Conservation (phyloP, 768 basidiomycete genomes). For the Boletus subparvulus region DNA sequence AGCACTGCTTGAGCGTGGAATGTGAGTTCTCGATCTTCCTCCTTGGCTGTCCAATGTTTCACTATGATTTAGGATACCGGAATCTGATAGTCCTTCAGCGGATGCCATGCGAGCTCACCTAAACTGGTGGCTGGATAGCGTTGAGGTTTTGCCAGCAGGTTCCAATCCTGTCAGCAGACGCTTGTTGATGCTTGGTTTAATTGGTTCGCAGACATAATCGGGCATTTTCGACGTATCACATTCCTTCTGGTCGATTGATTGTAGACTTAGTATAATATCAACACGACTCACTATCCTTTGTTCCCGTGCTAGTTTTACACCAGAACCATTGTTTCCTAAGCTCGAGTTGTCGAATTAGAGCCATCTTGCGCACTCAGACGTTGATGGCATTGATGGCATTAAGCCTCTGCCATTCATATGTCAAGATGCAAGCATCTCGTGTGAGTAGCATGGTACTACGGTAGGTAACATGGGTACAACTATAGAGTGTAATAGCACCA, state of each 20-base stretch:
- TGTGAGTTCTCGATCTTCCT: constrained; percentile 49
- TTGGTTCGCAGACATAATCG: constrained; percentile 31
- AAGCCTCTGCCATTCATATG: not conserved
- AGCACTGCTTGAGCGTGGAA: constrained; percentile 72
- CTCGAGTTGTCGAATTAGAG: too few species aligned
- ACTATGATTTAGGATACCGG: constrained; percentile 37
- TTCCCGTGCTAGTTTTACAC: not conserved
- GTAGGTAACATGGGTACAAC: not conserved
- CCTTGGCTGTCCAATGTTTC: not conserved
- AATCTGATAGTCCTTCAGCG: constrained; percentile 35
- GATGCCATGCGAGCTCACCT: constrained; percentile 51
- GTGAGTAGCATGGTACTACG: not conserved
- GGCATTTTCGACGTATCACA: not conserved
- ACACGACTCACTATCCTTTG: constrained; percentile 8
- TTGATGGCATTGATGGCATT: too few species aligned
- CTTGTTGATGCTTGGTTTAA: constrained; percentile 46
- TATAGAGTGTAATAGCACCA: not conserved
- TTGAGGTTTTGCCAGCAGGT: constrained; percentile 35
- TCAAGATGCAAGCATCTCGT: not conserved
- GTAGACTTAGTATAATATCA: constrained; percentile 14
- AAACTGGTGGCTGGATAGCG: constrained; percentile 62
- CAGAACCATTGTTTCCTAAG: not conserved
- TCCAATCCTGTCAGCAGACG: constrained; percentile 48
- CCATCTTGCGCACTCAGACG: not conserved
- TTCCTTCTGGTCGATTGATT: constrained; percentile 1